A percentile compares a stretch with the other conserved stretches of the same genome.
phyloP scores from a whole-genome alignment of 192 early-diverging fungal species.

The Coemansia sp. region DNA sequence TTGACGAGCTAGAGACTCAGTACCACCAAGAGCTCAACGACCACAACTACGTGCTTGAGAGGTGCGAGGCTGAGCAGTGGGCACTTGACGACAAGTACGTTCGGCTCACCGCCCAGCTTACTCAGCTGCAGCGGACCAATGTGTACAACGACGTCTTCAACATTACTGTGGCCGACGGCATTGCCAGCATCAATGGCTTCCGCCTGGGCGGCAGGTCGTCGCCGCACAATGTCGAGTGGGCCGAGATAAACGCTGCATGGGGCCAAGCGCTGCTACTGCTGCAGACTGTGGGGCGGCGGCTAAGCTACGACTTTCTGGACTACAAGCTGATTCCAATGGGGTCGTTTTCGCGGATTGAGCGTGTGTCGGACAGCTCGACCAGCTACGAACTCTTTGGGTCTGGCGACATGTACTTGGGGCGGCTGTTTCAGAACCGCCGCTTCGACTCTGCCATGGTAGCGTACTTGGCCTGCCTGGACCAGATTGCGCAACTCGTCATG shows the following conservation, averaged over 20 bases:
- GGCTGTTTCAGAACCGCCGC: slow-evolving; percentile 75
- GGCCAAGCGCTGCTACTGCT: slow-evolving; percentile 85
- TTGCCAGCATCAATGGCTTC: slow-evolving; percentile 94
- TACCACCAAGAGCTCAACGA: slow-evolving; percentile 72
- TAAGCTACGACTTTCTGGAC: slow-evolving; percentile 77
- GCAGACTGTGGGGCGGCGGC: slow-evolving; percentile 80
- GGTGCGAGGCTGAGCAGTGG: slow-evolving; percentile 72
- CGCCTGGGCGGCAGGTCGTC: slow-evolving; percentile 76
- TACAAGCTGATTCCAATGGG: slow-evolving; percentile 89
- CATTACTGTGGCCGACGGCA: slow-evolving; percentile 78
- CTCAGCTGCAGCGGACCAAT: slow-evolving; percentile 84
- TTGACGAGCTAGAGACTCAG: slow-evolving; percentile 36
- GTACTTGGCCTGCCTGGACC: slow-evolving; percentile 84
- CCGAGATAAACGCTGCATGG: slow-evolving; percentile 95
- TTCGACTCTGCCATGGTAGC: slow-evolving; percentile 89
- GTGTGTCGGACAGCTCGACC: slow-evolving; percentile 64
- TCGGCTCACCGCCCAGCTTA: slow-evolving; percentile 71
- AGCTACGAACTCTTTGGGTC: slow-evolving; percentile 87
- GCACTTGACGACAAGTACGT: slow-evolving; percentile 76
- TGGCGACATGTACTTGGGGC: slow-evolving; percentile 71
- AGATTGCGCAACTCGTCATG: slow-evolving; percentile 80
- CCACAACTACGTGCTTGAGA: slow-evolving; percentile 60
- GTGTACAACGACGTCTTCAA: slow-evolving; percentile 95
- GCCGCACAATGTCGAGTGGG: slow-evolving; percentile 84
- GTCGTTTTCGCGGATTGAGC: slow-evolving; percentile 87